Evolutionary conservation across 495 filamentous ascomycete genomes (phyloP), one percentile per base, ranked within the genome.

Genomic region (Aspergillus carlsbadensis): DNA sequence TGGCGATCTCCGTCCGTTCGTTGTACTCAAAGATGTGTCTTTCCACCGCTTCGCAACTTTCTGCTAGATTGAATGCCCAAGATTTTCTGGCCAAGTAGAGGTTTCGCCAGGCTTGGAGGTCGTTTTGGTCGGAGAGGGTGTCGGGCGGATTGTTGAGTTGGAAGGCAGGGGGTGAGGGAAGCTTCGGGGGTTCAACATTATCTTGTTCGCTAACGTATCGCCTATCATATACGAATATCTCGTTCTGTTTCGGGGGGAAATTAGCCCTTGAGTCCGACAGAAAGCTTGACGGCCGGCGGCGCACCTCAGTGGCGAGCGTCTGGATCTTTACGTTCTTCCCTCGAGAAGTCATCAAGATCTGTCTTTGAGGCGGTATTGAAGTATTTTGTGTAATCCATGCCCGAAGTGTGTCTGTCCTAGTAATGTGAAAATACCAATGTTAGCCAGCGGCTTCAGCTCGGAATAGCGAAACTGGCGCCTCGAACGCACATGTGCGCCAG

Each of bases 151-250:
- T 77, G 5, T 81, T 73, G 54, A 82, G 68, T 35, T 66, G 70
- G 62, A 86, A 87, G 54, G 78, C 77, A 50, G 80, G 79, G 3
- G 88, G 87, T 33, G 80, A 40, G 15, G 84, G 75, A 18, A 81
- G 67, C 54, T 81, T 76, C 61, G 81, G 75, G 51, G 81, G 73
- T 37, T 86, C 81, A 44, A 78, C 65, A 17, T 74, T 63, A 43
- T 63, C 65, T 6, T 70, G 61, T 44, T 78, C 72, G 57, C 66
- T 73, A 49, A 79, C 63, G 85, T 82, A 75, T 59, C 85, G 83
- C 50, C 85, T 82, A 69, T 94, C 89, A 68, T 93, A 97, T 33
- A 96, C 82, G 62, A 89, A 95, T 57, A 97, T 85, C 67, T 96
- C 91, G 55, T 81, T 87, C 89, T 96, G 58, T 35, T 7, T 33